These are phyloP conservation scores for Byssoonygena ceratinophila DNA, from an alignment of 2,329 filamentous ascomycete genomes.

Conservation along the genomic window DNA sequence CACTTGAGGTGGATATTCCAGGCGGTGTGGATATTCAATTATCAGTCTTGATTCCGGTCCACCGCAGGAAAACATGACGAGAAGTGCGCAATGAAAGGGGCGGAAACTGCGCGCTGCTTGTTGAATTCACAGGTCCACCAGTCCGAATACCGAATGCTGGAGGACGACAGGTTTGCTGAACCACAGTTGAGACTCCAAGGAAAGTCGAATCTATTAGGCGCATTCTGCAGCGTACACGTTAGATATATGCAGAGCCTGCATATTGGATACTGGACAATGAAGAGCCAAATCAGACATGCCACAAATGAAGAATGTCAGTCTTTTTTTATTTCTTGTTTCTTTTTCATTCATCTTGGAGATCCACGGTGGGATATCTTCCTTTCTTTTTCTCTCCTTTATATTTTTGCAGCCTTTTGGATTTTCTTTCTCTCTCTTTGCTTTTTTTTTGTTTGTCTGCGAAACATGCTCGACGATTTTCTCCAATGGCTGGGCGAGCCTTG, in stretches of 20 bases:
- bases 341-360: background rate
- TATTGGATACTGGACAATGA: background rate
- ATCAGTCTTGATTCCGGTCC: background rate
- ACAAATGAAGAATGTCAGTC: background rate
- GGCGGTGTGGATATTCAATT: background rate
- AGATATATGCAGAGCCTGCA: background rate
- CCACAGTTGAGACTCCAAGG: background rate
- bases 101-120: background rate
- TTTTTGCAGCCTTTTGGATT: background rate
- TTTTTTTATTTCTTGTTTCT: too few relatives aligned
- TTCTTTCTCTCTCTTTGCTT: background rate
- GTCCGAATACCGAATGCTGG: background rate
- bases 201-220: background rate
- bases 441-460: background rate
- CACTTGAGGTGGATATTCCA: background rate
- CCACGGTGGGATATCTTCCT: background rate
- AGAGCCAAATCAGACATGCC: background rate
- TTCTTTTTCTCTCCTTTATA: background rate
- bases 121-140: background rate
- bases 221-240: background rate
- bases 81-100: background rate
- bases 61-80: background rate
- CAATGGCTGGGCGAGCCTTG: background rate
- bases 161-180: background rate
- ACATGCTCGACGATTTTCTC: background rate